phyloP scores from a whole-genome alignment of 257 asterid species.

The Eustoma russellianum region DNA sequence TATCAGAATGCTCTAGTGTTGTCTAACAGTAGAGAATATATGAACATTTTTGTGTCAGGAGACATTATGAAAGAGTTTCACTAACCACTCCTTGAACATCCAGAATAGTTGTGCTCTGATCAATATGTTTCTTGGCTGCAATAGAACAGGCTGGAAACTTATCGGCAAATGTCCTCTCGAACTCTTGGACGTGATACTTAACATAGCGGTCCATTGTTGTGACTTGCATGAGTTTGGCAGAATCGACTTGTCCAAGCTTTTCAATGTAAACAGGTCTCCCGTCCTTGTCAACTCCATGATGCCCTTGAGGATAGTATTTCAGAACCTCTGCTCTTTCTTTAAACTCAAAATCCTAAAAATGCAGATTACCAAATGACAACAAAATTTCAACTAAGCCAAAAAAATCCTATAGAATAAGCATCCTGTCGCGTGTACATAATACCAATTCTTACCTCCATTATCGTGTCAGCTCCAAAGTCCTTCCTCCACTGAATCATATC shows the following conservation, averaged over 20 bases:
- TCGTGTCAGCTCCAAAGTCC: conserved; percentile 73
- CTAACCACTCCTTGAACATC: conserved; percentile 99
- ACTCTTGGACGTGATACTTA: conserved; percentile 83
- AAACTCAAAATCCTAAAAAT: conserved; percentile 58
- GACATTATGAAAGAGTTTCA: background rate
- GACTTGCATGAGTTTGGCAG: conserved; percentile 79
- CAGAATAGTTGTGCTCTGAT: conserved; percentile 94
- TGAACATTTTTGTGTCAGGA: background rate
- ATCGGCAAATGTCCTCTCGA: conserved; percentile 82
- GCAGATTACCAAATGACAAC: background rate
- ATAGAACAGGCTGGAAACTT: conserved; percentile 93
- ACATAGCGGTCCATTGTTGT: conserved; percentile 80
- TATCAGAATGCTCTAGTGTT: background rate
- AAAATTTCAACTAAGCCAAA: no score
- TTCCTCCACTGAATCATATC: conserved; percentile 99
- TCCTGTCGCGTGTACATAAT: background rate
- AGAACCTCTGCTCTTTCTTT: conserved; percentile 80
- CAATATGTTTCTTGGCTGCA: conserved; percentile 76
- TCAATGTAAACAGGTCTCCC: conserved; percentile 91
- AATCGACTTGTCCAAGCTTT: conserved; percentile 74
- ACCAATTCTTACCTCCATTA: conserved; percentile 53
- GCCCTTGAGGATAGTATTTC: conserved; percentile 91
- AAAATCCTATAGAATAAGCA: background rate
- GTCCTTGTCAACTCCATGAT: conserved; percentile 86
- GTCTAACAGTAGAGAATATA: background rate